phyloP scores from a whole-genome alignment of 306 rosid genomes.

The Cucurbita argyrosperma region DNA sequence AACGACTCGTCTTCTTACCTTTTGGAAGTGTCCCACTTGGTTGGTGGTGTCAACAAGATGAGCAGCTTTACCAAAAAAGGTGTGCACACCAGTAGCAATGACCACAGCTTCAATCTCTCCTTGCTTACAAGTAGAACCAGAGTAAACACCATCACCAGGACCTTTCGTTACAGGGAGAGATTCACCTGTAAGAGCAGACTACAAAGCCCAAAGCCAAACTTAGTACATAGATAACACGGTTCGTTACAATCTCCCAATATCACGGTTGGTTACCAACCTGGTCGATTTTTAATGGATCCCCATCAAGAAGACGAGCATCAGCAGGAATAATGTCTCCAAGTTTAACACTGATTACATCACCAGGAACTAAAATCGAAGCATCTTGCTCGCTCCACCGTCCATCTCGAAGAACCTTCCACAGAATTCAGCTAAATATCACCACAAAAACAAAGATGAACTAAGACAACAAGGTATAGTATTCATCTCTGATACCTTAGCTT shows the following conservation, averaged over 20 bases:
- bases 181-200: slow-evolving; percentile 98
- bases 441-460: background rate
- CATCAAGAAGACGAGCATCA: slow-evolving; percentile 96
- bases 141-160: slow-evolving; percentile 96
- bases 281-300: slow-evolving; percentile 94
- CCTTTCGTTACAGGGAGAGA: slow-evolving; percentile 94
- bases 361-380: slow-evolving; percentile 73
- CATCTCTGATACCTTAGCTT: slow-evolving; percentile 63
- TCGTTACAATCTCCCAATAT: background rate
- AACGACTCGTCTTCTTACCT: slow-evolving; percentile 33
- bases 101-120: slow-evolving; percentile 98
- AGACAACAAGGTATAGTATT: background rate
- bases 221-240: background rate
- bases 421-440: background rate
- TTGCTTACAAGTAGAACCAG: slow-evolving; percentile 98
- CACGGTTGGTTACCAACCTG: slow-evolving; percentile 32
- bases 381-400: slow-evolving; percentile 97
- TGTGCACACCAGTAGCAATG: slow-evolving; percentile 95
- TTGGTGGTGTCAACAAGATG: slow-evolving; percentile 94
- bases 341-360: slow-evolving; percentile 84
- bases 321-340: slow-evolving; percentile 96
- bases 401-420: slow-evolving; percentile 75
- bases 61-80: slow-evolving; percentile 98
- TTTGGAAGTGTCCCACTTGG: slow-evolving; percentile 97
- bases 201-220: slow-evolving; percentile 19